Evolutionary conservation across 176 grass and related monocot genomes (phyloP).

Genomic region (Triticum dicoccoides): DNA sequence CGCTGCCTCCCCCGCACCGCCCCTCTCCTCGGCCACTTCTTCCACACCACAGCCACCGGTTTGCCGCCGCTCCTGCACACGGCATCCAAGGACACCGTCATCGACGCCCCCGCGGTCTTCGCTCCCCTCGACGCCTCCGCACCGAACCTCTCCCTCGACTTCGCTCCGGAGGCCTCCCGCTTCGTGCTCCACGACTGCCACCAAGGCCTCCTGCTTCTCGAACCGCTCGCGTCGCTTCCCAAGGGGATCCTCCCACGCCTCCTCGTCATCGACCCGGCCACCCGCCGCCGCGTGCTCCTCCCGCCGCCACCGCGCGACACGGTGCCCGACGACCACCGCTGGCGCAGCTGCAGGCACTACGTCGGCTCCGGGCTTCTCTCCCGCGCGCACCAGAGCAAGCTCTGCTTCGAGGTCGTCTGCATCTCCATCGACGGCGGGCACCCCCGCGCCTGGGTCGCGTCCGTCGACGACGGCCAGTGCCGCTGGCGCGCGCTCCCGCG

Average conservation of each 20-base stretch:
- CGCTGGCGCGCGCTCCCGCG: neutral
- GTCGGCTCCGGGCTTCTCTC: constrained; percentile 13
- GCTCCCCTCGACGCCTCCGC: neutral
- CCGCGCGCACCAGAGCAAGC: neutral
- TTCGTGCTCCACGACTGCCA: constrained; percentile 13
- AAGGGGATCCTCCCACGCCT: neutral
- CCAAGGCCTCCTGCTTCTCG: constrained; percentile 18
- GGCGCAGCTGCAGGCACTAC: neutral
- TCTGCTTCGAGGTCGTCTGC: constrained; percentile 17
- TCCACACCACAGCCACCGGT: neutral
- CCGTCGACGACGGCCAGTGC: neutral
- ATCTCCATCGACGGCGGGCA: constrained; percentile 14
- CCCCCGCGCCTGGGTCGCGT: neutral
- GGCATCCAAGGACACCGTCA: too few relatives aligned
- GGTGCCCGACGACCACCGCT: neutral
- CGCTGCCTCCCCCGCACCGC: neutral
- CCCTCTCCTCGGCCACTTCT: neutral
- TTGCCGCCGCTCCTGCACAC: neutral
- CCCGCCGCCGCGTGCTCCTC: neutral
- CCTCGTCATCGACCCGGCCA: constrained; percentile 4
- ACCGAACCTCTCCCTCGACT: neutral
- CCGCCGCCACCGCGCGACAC: neutral
- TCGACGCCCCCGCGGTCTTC: neutral
- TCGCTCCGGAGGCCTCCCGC: neutral
- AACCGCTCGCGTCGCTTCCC: neutral